Evolutionary conservation across 345 rosid genomes (phyloP), one percentile per base, ranked within the genome.

Genomic region (Luvunga scandens): DNA sequence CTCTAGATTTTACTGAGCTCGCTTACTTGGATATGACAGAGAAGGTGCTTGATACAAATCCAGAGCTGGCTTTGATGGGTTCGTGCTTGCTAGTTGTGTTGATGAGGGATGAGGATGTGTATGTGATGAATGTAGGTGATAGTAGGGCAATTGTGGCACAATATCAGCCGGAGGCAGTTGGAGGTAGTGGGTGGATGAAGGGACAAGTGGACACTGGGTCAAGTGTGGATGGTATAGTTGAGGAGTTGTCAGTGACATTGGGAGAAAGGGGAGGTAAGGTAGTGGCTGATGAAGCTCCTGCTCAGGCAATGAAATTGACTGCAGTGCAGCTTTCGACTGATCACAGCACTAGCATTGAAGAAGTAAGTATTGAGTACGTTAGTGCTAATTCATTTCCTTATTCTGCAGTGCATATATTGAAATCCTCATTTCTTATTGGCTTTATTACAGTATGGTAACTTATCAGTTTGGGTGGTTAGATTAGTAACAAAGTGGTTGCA

Each of bases 1-100:
- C 94, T 22, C 84, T 95, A 48, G 97, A 93, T 80, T 80, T 84
- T 67, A 89, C 97, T 2, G 99, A 95, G 85, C 84, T 86, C 60
- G 97, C 96, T 4, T 95, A 90, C 75, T 73, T 92, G 86, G 99
- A 95, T 78, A 89, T 95, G 96, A 93, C 98, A 9, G 98, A 93
- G 69, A 95, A 95, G 89, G 92, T 94, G 77, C 89, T 95, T 27
- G 91, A 85, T 66, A 83, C 90, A 28, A 92, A 95, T 85, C 98
- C 98, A 0, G 99, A 95, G 90, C 89, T 95, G 71, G 99, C 98
- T 22, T 86, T 95, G 82, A 95, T 95, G 99, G 99, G 99, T 56
- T 95, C 97, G 0, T 95, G 99, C 78, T 86, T 95, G 81, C 85
- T 95, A 83, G 99, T 91, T 72, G 98, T 84, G 28, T 75, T 95